These are phyloP conservation scores for Exophiala sp. DNA, from an alignment of 2,329 filamentous ascomycete species.

Conservation along the genomic window DNA sequence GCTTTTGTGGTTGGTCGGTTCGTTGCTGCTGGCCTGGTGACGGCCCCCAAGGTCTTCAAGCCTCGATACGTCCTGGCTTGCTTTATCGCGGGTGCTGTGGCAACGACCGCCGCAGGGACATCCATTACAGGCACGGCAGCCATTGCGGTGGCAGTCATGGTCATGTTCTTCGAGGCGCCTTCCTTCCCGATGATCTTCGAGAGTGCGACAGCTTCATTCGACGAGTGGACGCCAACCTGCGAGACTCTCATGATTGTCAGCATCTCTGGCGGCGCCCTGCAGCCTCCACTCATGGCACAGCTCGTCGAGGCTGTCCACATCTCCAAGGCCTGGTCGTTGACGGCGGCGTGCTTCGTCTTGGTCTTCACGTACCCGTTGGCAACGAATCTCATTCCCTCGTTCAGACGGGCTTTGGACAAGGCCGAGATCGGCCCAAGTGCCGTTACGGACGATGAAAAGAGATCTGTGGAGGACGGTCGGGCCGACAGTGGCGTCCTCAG, in stretches of 20 bases:
- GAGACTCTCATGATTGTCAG: conserved; percentile 26
- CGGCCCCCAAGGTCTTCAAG: conserved; percentile 51
- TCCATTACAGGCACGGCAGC: conserved; percentile 44
- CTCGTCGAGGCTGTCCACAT: conserved; percentile 23
- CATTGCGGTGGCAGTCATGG: conserved; percentile 56
- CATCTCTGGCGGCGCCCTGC: conserved; percentile 27
- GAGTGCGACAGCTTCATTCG: conserved; percentile 21
- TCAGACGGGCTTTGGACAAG: conserved; percentile 18
- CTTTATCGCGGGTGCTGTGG: conserved; percentile 58
- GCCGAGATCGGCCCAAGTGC: conserved; percentile 11
- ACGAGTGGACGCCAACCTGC: conserved; percentile 25
- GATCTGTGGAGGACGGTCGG: background rate
- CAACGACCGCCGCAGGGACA: conserved; percentile 50
- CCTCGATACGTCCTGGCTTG: conserved; percentile 64
- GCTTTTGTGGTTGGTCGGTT: conserved; percentile 69
- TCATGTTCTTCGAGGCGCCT: conserved; percentile 75
- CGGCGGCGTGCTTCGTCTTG: conserved; percentile 20
- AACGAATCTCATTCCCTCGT: conserved; percentile 23
- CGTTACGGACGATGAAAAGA: conserved; percentile 7
- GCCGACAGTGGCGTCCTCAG: background rate
- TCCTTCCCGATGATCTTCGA: conserved; percentile 75
- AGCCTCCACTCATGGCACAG: conserved; percentile 23
- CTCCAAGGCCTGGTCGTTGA: conserved; percentile 22
- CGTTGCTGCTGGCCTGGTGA: conserved; percentile 56
- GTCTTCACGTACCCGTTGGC: conserved; percentile 23